phyloP scores from a whole-genome alignment of 306 rosid genomes.

The Cicer pinnatifidum region DNA sequence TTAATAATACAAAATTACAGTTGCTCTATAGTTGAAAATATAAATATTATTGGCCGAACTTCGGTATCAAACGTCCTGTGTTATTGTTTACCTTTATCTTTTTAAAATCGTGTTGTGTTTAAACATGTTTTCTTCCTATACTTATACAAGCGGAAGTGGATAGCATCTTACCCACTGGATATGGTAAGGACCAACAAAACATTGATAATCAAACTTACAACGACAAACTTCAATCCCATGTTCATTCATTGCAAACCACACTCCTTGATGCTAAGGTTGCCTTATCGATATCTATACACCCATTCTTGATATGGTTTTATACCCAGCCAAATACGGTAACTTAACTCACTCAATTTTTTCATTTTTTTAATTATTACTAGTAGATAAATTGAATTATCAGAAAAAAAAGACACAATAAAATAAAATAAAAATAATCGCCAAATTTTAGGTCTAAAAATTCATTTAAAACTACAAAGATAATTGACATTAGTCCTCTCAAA shows the following conservation, averaged over 20 bases:
- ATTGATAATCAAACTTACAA: slow-evolving; percentile 48
- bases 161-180: slow-evolving; percentile 15
- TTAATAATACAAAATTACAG: no score
- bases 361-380: neutral
- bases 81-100: no score
- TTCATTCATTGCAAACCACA: slow-evolving; percentile 35
- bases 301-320: slow-evolving; percentile 46
- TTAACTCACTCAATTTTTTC: neutral
- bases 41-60: no score
- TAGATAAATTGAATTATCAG: neutral
- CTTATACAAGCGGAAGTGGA: slow-evolving; percentile 41
- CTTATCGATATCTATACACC: slow-evolving; percentile 47
- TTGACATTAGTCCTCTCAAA: no score
- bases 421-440: neutral
- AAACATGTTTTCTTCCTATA: slow-evolving; percentile 29
- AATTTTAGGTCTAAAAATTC: no score
- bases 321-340: slow-evolving; percentile 52
- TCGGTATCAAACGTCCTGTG: no score
- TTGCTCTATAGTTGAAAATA: no score
- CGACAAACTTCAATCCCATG: slow-evolving; percentile 45
- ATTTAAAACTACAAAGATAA: no score
- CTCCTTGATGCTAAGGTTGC: slow-evolving; percentile 44
- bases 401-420: neutral
- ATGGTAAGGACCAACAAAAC: slow-evolving; percentile 47
- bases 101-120: no score